Evolutionary conservation across 441 rosid genomes (phyloP).

Genomic region (Corymbia calophylla): DNA sequence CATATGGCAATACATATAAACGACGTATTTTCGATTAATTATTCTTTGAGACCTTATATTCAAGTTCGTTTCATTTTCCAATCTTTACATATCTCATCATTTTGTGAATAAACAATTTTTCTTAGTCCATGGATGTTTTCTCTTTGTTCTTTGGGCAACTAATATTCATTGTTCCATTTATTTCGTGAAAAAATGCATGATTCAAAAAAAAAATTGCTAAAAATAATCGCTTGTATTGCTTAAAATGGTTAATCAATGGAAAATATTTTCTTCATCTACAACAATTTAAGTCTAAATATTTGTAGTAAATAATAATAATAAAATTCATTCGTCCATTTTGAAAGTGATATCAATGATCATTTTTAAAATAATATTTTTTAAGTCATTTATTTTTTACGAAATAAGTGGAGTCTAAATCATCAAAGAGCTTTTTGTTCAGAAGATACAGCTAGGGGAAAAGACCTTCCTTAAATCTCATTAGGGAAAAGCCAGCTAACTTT

Average conservation of each 20-base stretch:
- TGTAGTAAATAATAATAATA: too few relatives aligned
- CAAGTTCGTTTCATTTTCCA: neutral
- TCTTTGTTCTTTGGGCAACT: neutral
- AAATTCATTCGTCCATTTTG: too few relatives aligned
- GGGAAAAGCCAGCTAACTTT: neutral
- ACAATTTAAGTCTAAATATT: too few relatives aligned
- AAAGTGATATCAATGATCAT: too few relatives aligned
- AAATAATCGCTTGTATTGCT: too few relatives aligned
- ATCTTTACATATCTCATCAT: neutral
- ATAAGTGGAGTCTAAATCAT: neutral
- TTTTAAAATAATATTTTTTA: too few relatives aligned
- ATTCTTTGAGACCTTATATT: neutral
- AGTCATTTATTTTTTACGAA: too few relatives aligned
- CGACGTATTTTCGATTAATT: neutral
- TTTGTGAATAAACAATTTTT: neutral
- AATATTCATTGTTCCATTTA: neutral
- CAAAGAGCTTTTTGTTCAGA: neutral
- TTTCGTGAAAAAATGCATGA: too few relatives aligned
- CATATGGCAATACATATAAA: neutral
- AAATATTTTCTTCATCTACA: too few relatives aligned
- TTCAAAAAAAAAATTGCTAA: too few relatives aligned
- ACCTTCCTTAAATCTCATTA: neutral
- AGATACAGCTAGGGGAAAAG: neutral
- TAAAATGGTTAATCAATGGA: too few relatives aligned
- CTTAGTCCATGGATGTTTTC: neutral